Conservation (phyloP, 768 basidiomycete genomes). For the Mycena filopes region DNA sequence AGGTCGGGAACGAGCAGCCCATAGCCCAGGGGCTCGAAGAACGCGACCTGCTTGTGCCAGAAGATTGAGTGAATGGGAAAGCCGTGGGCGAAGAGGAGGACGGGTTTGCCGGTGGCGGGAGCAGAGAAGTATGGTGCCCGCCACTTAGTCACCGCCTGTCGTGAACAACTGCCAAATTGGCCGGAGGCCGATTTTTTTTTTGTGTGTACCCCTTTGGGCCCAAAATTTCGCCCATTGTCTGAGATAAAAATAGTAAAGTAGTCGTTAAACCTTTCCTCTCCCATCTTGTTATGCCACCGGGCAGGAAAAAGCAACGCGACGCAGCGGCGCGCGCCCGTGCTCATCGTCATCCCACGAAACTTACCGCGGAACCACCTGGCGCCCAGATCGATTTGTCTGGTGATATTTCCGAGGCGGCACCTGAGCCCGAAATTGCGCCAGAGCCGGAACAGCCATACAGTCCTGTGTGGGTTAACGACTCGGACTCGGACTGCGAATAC, state of each 20-base stretch:
- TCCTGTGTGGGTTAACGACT: too few species aligned
- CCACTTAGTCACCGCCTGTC: too few species aligned
- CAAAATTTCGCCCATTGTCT: too few species aligned
- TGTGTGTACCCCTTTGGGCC: constrained; percentile 5
- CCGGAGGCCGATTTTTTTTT: constrained; percentile 1
- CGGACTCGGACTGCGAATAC: constrained; percentile 4
- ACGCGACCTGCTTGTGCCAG: constrained; percentile 54
- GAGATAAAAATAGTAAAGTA: too few species aligned
- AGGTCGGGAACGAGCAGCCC: constrained; percentile 61
- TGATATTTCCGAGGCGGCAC: neutral
- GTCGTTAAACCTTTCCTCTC: too few species aligned
- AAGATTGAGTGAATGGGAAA: constrained; percentile 54
- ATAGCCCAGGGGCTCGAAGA: constrained; percentile 52
- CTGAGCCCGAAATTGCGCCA: neutral
- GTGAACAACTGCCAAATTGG: too few species aligned
- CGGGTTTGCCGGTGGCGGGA: constrained; percentile 41
- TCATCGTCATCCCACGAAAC: neutral
- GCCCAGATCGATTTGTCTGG: neutral
- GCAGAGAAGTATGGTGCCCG: constrained; percentile 3
- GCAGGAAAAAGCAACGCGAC: neutral
- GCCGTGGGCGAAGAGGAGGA: constrained; percentile 56
- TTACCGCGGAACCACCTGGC: neutral
- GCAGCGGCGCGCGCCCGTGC: constrained; percentile 2
- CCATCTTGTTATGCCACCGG: too few species aligned
- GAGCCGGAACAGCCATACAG: too few species aligned